A percentile compares a stretch with the other conserved stretches of the same genome.
Evolutionary conservation across 2,329 filamentous ascomycete species (phyloP).

Genomic region (Cadophora malorum): DNA sequence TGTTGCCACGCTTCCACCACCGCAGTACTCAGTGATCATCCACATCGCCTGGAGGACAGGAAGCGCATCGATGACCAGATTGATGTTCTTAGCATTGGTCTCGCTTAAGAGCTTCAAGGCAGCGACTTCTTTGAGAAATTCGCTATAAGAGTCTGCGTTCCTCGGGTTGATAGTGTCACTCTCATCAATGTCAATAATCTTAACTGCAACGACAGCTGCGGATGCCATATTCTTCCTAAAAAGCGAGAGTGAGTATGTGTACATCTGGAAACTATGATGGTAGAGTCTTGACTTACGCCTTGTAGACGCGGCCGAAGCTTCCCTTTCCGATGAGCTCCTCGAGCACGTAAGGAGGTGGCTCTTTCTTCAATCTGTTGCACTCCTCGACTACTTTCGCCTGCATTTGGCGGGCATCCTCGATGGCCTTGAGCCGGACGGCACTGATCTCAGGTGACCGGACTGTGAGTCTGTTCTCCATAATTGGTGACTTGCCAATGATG

Average conservation of each 20-base stretch:
- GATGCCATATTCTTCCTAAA: constrained; percentile 44
- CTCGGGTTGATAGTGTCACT: constrained; percentile 72
- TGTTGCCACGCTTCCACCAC: constrained; percentile 80
- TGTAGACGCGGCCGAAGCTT: constrained; percentile 77
- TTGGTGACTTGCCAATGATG: neutral
- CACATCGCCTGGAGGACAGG: constrained; percentile 81
- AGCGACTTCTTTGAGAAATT: constrained; percentile 72
- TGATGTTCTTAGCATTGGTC: constrained; percentile 79
- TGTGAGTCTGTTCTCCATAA: constrained; percentile 18
- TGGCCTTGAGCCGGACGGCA: constrained; percentile 40
- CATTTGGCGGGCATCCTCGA: constrained; percentile 75
- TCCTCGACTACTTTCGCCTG: constrained; percentile 67
- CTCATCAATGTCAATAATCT: constrained; percentile 86
- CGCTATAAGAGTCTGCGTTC: constrained; percentile 69
- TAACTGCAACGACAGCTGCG: constrained; percentile 69
- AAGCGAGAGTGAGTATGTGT: constrained; percentile 24
- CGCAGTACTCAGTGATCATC: constrained; percentile 88
- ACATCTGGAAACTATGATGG: constrained; percentile 17
- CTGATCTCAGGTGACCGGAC: constrained; percentile 29
- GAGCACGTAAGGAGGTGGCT: constrained; percentile 70
- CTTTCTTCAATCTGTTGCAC: constrained; percentile 63
- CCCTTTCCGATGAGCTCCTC: constrained; percentile 78
- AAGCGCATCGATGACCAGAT: constrained; percentile 79
- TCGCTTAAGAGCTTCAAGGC: constrained; percentile 76
- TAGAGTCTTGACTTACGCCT: constrained; percentile 49